These are phyloP conservation scores for Paraglomus brasilianum DNA, from an alignment of 192 early-diverging fungal species.

Conservation along the genomic window DNA sequence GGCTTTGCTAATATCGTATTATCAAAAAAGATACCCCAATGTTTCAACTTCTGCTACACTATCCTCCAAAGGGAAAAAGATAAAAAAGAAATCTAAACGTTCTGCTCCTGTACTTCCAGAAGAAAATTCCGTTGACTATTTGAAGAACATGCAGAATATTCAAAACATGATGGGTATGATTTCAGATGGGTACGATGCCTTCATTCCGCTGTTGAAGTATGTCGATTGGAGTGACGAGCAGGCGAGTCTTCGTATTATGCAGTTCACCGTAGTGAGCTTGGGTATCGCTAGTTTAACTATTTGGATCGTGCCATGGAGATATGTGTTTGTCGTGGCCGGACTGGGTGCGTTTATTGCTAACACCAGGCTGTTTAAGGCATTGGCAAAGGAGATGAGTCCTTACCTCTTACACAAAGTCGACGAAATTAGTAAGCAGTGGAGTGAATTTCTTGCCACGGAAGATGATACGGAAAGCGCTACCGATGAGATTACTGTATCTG, in stretches of 20 bases:
- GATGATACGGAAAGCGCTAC: not conserved
- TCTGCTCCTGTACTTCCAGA: constrained; percentile 1
- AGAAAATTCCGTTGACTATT: constrained; percentile 56
- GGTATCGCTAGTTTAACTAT: constrained; percentile 29
- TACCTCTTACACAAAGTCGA: not conserved
- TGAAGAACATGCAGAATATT: constrained; percentile 69
- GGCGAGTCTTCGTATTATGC: constrained; percentile 45
- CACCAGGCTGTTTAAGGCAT: not conserved
- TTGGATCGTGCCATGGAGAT: constrained; percentile 51
- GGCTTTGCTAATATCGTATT: constrained; percentile 24
- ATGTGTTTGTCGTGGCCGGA: constrained; percentile 53
- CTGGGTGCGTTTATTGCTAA: constrained; percentile 12
- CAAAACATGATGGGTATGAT: constrained; percentile 76
- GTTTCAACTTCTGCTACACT: constrained; percentile 1
- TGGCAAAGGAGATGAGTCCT: constrained; percentile 8
- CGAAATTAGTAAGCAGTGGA: not conserved
- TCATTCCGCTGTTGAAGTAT: constrained; percentile 41
- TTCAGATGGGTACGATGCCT: constrained; percentile 49
- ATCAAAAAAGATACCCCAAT: constrained; percentile 25
- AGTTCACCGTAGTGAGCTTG: constrained; percentile 39
- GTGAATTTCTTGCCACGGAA: not conserved
- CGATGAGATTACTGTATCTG: constrained; percentile 3
- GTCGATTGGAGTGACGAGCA: constrained; percentile 55
- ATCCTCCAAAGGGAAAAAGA: constrained; percentile 22
- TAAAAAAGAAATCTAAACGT: constrained; percentile 25